A percentile compares a stretch with the other conserved stretches of the same genome.
These are phyloP conservation scores for Basidioascus undulatus DNA, from an alignment of 768 basidiomycete species.

Conservation along the genomic window DNA sequence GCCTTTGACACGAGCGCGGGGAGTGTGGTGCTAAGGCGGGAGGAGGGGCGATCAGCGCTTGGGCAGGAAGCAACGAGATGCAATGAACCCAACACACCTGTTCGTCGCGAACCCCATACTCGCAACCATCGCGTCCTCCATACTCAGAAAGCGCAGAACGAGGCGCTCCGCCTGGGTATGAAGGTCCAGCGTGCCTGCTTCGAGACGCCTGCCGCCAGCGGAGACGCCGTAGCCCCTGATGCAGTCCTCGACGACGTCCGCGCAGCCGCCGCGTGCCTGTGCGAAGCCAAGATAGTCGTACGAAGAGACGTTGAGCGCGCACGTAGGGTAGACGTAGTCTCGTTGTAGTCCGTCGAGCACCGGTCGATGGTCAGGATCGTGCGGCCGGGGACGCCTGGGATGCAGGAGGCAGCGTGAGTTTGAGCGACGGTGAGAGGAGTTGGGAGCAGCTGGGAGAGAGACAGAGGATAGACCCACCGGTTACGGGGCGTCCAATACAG, in stretches of 20 bases:
- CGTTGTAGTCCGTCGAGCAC: constrained; percentile 54
- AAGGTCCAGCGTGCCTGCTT: constrained; percentile 70
- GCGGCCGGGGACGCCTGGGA: constrained; percentile 85
- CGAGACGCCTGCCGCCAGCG: constrained; percentile 48
- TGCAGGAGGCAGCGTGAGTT: too few species aligned
- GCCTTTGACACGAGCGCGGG: constrained; percentile 79
- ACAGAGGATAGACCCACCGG: too few species aligned
- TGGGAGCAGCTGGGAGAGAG: too few species aligned
- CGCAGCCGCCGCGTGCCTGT: constrained; percentile 71
- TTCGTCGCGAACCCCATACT: constrained; percentile 97
- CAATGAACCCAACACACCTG: too few species aligned
- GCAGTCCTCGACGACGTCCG: constrained; percentile 71
- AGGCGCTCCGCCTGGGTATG: constrained; percentile 60
- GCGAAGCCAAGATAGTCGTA: constrained; percentile 99
- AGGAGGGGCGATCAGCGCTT: too few species aligned
- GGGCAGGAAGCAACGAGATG: too few species aligned
- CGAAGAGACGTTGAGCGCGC: constrained; percentile 85
- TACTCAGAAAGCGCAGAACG: constrained; percentile 69
- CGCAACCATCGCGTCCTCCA: constrained; percentile 68
- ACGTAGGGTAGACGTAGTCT: constrained; percentile 49
- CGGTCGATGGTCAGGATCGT: constrained; percentile 72
- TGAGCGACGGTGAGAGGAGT: too few species aligned
- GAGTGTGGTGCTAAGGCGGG: constrained; percentile 65
- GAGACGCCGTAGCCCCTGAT: constrained; percentile 62
- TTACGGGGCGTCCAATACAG: constrained; percentile 77